Evolutionary conservation across 768 basidiomycete genomes (phyloP).

Genomic region (Lactifluus rugatus): DNA sequence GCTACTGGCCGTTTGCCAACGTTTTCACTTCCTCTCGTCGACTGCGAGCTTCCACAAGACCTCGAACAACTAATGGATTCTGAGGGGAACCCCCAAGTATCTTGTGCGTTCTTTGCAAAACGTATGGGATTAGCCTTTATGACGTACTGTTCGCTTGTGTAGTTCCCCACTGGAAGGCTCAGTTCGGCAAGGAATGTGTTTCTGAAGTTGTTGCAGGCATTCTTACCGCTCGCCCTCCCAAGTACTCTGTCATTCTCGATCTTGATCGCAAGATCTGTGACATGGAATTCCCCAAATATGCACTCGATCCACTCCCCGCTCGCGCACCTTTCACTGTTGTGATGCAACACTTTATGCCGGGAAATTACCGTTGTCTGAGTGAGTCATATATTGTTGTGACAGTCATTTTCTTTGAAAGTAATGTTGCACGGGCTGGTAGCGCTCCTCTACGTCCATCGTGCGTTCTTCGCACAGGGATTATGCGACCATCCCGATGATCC

Average conservation of each 20-base stretch:
- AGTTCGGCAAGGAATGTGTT: conserved; percentile 55
- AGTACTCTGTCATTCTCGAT: conserved; percentile 52
- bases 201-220: conserved; percentile 61
- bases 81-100: conserved; percentile 46
- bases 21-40: conserved; percentile 61
- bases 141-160: not conserved
- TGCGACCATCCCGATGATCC: conserved; percentile 55
- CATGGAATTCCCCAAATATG: conserved; percentile 56
- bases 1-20: conserved; percentile 62
- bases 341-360: conserved; percentile 70
- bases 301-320: conserved; percentile 39
- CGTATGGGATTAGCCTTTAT: not conserved
- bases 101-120: conserved; percentile 39
- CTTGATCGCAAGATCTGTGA: conserved; percentile 50
- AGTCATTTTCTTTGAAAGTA: not conserved
- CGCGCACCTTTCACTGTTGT: conserved; percentile 46
- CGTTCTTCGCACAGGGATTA: conserved; percentile 68
- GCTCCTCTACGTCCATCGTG: conserved; percentile 64
- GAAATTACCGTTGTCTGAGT: conserved; percentile 65
- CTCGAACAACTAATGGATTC: conserved; percentile 47
- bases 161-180: conserved; percentile 67
- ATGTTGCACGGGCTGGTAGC: conserved; percentile 30
- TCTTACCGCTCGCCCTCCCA: conserved; percentile 53
- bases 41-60: conserved; percentile 59
- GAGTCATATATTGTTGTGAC: conserved; percentile 23